Base-by-base conservation (phyloP, 495 filamentous ascomycete species). In the Friedmanniomyces endolithicus region DNA sequence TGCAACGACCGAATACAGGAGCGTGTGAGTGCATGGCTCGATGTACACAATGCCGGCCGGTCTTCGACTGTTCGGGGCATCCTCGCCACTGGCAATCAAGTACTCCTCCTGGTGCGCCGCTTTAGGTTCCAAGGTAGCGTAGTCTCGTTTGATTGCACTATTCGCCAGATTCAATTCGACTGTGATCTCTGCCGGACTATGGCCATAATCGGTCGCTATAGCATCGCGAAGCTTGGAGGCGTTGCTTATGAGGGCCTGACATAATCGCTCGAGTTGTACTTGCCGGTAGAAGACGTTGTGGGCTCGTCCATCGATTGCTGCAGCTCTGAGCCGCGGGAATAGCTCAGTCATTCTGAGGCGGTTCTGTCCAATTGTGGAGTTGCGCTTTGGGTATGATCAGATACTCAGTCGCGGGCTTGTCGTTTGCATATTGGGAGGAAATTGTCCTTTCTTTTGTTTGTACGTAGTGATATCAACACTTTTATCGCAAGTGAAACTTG, bases 1-100 rank as follows among this genome's bases (percentile, higher is more conserved):
- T 1, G 63, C 63, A 24, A 81, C 61, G 1, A 75, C 56, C 0
- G 71, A 75, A 46, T 68, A 79, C 52, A 81, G 74, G 49, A 71
- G 55, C 0, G 74, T 74, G 63, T 79, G 72, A 23, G 56, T 60
- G 1, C 65, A 62, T 0, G 75, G 76, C 7, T 72, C 67, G 41
- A 81, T 75, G 37, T 78, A 74, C 12, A 78, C 75, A 35, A 81
- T 69, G 0, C 77, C 78, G 0, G 61, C 56, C 1, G 68, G 68
- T 12, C 60, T 61, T 52, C 54, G 55, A 2, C 62, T 55, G 27
- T 59, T 51, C 1, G 50, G 22, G 34, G 65, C 68, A 39, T 74
- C 64, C 51, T 73, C 67, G 2, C 72, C 71, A 23, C 68, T 59
- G 1, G 71, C 68, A 54, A 81, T 68, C n/a, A 60, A 57, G 60